Base-by-base conservation (phyloP, 2,329 filamentous ascomycete species). In the Phaeoacremonium minimum region DNA sequence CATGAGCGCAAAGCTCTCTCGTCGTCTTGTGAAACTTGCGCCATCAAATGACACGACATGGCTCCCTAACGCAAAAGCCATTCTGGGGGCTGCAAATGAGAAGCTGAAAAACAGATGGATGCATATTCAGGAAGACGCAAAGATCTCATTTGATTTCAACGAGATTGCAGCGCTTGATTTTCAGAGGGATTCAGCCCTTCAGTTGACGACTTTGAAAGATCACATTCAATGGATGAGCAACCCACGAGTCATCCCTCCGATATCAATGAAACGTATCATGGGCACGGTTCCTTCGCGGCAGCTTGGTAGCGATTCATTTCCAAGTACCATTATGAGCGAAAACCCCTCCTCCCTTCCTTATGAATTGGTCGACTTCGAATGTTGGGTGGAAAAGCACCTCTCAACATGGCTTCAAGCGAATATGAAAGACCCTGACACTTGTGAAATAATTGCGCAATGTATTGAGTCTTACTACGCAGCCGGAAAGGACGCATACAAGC, bases 361-460 rank as follows among this genome's bases (percentile, higher is more conserved):
- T 26, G 33, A 46, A 6, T 46, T 75, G 2, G 50, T 49, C 6
- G 57, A 55, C 5, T 55, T 78, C 12, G 76, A 80, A 46, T 26
- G 35, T 0, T 80, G 75, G 76, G 65, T 76, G 4, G 50, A 54
- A 2, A 14, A 44, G 0, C 33, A 61, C 26, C 57, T 77, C 1
- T 31, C 47, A 0, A 9, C 15, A 0, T 76, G 72, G 71, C 29
- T 66, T 2, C 31, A 44, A 1, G 5, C n/a, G 1, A 37, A 48
- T 4, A n/a, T n/a, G 0, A 39, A 48, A 9, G 26, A 30, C 1
- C n/a, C n/a, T n/a, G n/a, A 28, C 1, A 54, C 53, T 5, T 67
- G 60, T 34, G 13, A n/a, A 0, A 18, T n/a, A 39, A 4, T 49
- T 71, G 2, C 41, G 35, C 2, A 5, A 36, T 0, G 33, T 61